Conservation (phyloP, 2,329 filamentous ascomycete genomes). For the Diatrype stigma region DNA sequence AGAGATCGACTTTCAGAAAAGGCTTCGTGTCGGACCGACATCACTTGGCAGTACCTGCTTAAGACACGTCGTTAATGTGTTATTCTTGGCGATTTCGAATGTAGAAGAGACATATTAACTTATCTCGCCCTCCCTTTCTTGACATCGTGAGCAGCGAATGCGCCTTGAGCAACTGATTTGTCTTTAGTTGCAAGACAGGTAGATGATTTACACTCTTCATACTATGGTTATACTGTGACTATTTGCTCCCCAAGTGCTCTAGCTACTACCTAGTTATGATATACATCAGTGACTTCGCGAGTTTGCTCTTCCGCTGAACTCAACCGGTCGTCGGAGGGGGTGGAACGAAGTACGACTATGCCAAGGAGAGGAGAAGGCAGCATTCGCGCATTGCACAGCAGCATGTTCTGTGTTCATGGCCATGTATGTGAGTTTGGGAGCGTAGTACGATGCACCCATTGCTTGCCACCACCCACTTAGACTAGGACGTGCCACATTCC, state of each 20-base stretch:
- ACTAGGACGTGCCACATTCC: not conserved
- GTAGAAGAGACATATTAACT: not conserved
- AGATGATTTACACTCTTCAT: too few relatives aligned
- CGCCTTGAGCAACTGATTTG: not conserved
- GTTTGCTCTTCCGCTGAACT: not conserved
- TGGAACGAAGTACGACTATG: not conserved
- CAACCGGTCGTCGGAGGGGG: not conserved
- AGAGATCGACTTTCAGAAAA: not conserved
- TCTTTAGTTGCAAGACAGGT: too few relatives aligned
- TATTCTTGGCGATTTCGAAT: not conserved
- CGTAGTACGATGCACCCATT: not conserved
- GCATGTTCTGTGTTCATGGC: not conserved
- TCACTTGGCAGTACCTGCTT: not conserved
- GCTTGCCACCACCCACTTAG: too few relatives aligned
- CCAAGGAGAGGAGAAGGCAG: not conserved
- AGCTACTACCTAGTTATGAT: too few relatives aligned
- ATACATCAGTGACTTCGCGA: not conserved
- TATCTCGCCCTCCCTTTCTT: not conserved
- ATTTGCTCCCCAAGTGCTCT: too few relatives aligned
- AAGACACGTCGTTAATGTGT: not conserved
- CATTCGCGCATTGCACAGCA: not conserved
- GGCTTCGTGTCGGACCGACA: not conserved
- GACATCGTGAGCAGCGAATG: not conserved
- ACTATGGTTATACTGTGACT: too few relatives aligned
- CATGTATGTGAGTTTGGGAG: not conserved